Percentiles rank a stretch among this genome's conserved stretches.
phyloP scores from a whole-genome alignment of 306 rosid genomes.

The Trichosanthes truncata region DNA sequence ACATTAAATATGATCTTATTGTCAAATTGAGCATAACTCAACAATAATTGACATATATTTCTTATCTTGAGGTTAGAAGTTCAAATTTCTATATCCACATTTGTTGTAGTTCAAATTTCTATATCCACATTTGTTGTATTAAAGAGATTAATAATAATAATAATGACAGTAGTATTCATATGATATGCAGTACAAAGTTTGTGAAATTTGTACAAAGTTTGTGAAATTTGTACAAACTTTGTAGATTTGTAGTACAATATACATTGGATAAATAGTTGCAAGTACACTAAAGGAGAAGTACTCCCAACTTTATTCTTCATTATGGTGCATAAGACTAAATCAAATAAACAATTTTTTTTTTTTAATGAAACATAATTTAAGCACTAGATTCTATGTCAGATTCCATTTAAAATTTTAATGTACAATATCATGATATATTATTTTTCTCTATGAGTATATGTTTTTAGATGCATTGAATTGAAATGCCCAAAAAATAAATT shows the following conservation, averaged over 20 bases:
- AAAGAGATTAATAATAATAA: too few relatives aligned
- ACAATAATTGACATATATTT: too few relatives aligned
- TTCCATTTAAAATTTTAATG: neutral
- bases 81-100: too few relatives aligned
- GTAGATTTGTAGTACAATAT: neutral
- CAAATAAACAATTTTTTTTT: neutral
- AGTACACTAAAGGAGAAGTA: neutral
- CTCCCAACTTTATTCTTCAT: neutral
- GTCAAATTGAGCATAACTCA: too few relatives aligned
- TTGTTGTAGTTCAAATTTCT: too few relatives aligned
- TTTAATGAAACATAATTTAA: neutral
- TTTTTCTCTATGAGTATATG: too few relatives aligned
- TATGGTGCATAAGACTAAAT: neutral
- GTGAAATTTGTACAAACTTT: neutral
- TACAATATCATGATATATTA: neutral
- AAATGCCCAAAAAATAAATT: too few relatives aligned
- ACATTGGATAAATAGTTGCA: neutral
- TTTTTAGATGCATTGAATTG: too few relatives aligned
- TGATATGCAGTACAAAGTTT: neutral
- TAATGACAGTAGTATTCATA: neutral
- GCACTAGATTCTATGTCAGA: neutral
- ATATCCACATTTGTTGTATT: too few relatives aligned
- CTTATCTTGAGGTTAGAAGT: too few relatives aligned
- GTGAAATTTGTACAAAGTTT: neutral
- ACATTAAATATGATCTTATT: too few relatives aligned